A percentile compares a stretch with the other conserved stretches of the same genome.
phyloP scores from a whole-genome alignment of 306 rosid genomes.

The Medicago truncatula region DNA sequence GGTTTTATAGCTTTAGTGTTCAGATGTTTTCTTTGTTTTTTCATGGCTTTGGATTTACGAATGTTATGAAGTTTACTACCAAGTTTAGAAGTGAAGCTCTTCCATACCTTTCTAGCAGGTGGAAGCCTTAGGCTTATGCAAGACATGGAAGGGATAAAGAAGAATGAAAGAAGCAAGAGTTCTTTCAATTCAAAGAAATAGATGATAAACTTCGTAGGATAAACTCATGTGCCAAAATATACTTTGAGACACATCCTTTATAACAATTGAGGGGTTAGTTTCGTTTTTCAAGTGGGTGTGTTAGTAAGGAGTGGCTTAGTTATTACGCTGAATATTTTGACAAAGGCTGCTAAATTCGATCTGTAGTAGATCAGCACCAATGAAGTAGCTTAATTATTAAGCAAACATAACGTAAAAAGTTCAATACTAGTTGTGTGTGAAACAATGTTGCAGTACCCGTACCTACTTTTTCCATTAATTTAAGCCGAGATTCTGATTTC shows the following conservation, averaged over 20 bases:
- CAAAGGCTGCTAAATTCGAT: constrained; percentile 28
- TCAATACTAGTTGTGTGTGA: not conserved
- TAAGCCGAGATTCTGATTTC: too few relatives aligned
- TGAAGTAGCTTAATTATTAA: not conserved
- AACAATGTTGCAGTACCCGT: too few relatives aligned
- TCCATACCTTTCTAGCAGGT: constrained; percentile 69
- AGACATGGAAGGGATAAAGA: constrained; percentile 48
- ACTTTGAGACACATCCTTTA: constrained; percentile 22
- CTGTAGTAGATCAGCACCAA: not conserved
- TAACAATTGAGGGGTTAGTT: constrained; percentile 28
- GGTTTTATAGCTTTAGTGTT: constrained; percentile 13
- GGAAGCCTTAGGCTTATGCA: constrained; percentile 58
- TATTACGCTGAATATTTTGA: constrained; percentile 44
- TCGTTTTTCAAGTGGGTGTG: constrained; percentile 8
- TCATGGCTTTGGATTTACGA: constrained; percentile 55
- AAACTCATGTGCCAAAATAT: constrained; percentile 4
- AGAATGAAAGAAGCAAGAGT: not conserved
- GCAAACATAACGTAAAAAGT: not conserved
- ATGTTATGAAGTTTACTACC: constrained; percentile 57
- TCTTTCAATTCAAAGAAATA: not conserved
- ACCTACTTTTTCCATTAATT: too few relatives aligned
- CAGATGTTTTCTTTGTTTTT: constrained; percentile 46
- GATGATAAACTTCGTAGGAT: not conserved
- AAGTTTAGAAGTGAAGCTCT: constrained; percentile 61
- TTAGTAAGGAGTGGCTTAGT: constrained; percentile 33